Base-by-base conservation (phyloP, 2,329 filamentous ascomycete genomes). In the Lojkania enalia region DNA sequence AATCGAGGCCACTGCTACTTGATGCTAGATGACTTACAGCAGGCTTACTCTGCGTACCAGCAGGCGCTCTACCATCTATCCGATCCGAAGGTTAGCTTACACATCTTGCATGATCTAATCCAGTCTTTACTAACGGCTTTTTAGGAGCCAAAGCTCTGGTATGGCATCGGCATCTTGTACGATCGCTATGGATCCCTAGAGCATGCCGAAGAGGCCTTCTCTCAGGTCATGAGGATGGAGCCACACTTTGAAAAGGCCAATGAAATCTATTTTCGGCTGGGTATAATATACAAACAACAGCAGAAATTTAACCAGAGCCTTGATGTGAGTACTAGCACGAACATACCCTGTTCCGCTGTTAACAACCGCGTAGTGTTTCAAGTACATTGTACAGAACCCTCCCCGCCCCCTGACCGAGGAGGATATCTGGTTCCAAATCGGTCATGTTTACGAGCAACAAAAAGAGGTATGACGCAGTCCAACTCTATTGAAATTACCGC, bases 201-300 rank as follows among this genome's bases (percentile, higher is more conserved):
- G 62, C 95, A 97, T 69, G 94, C 94, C 56, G 94, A 97, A 70
- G 94, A 97, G 68, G 94, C 94, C 4, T 97, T 97, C 67, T 96
- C 92, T 2, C 90, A 97, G 66, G 94, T 99, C 51, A 97, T 99
- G 94, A 87, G 90, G 58, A 97, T 99, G 86, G 87, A 96, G 62
- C 94, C 92, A 3, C 86, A 90, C 59, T 97, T 97, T 58, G 94
- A 99, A 65, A 99, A 99, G 79, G 91, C 92, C 45, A 97, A 97
- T 64, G 94, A 99, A 70, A 97, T 99, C 42, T 99, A 97, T 71
- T 99, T 99, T 74, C 84, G 94, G 20, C 81, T 99, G 6, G 94
- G 94, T n/a, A 99, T 99, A 75, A 97, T 99, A 55, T 97, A 97
- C 77, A 99, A 99, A 71, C 92, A 97, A 64, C 94, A 97, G 67